Conservation (phyloP, 805 yeast species). For the Pichia pseudocactophila region DNA sequence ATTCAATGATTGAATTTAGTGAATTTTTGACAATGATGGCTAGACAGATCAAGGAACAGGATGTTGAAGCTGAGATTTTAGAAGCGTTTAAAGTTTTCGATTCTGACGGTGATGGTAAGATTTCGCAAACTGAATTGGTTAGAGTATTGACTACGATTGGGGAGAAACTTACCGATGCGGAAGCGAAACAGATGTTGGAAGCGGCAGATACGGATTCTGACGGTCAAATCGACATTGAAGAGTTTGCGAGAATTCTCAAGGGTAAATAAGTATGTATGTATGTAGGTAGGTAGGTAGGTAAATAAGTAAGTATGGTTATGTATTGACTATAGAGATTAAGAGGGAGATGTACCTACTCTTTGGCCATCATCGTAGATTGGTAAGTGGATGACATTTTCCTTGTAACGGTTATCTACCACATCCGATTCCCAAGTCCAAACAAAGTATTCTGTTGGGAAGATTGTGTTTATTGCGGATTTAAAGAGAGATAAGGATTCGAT, state of each 20-base stretch:
- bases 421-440: slow-evolving; percentile 9
- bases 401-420: slow-evolving; percentile 1
- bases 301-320: no score
- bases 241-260: slow-evolving; percentile 82
- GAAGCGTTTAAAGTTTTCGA: slow-evolving; percentile 99
- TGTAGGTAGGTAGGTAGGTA: no score
- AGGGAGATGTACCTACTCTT: background rate
- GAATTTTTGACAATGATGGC: slow-evolving; percentile 84
- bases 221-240: slow-evolving; percentile 95
- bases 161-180: slow-evolving; percentile 92
- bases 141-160: slow-evolving; percentile 97
- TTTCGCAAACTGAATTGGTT: slow-evolving; percentile 91
- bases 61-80: slow-evolving; percentile 91
- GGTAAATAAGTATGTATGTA: no score
- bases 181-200: slow-evolving; percentile 93
- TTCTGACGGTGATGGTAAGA: slow-evolving; percentile 92
- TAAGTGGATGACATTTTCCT: background rate
- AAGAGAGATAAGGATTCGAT: slow-evolving; percentile 38
- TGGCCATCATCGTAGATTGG: slow-evolving; percentile 5
- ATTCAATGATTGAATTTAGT: slow-evolving; percentile 78
- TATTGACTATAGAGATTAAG: no score
- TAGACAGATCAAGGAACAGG: slow-evolving; percentile 91
- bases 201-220: slow-evolving; percentile 95
- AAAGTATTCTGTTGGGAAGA: slow-evolving; percentile 6
- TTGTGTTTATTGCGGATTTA: slow-evolving; percentile 2